Evolutionary conservation across 2,329 filamentous ascomycete genomes (phyloP).

Genomic region (Penicillium thymicola): DNA sequence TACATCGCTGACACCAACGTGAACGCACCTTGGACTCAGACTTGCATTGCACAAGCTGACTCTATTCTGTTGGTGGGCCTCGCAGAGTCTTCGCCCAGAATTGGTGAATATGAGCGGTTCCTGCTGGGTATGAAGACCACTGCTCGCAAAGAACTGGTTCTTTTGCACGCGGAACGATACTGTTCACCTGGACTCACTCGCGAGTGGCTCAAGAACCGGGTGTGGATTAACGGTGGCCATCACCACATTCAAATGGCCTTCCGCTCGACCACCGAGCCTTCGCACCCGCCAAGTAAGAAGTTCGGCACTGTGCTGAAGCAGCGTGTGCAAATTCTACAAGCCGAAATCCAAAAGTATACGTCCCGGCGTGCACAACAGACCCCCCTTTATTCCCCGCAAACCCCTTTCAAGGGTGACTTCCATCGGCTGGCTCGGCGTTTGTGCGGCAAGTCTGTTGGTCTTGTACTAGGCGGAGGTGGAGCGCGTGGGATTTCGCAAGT

Average conservation of each 20-base stretch:
- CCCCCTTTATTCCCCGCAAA: slow-evolving; percentile 85
- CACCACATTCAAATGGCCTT: slow-evolving; percentile 97
- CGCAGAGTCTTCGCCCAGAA: slow-evolving; percentile 81
- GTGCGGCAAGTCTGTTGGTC: slow-evolving; percentile 88
- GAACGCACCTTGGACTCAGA: slow-evolving; percentile 97
- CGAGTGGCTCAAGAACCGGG: slow-evolving; percentile 83
- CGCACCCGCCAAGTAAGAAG: slow-evolving; percentile 70
- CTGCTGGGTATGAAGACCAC: slow-evolving; percentile 97
- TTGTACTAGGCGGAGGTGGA: slow-evolving; percentile 91
- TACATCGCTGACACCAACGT: slow-evolving; percentile 97
- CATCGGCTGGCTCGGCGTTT: slow-evolving; percentile 85
- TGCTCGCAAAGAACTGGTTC: slow-evolving; percentile 84
- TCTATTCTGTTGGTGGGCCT: slow-evolving; percentile 90
- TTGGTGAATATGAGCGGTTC: slow-evolving; percentile 96
- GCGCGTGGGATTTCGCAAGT: slow-evolving; percentile 90
- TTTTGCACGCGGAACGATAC: slow-evolving; percentile 86
- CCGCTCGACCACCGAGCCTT: slow-evolving; percentile 69
- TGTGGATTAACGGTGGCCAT: slow-evolving; percentile 98
- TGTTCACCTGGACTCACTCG: slow-evolving; percentile 80
- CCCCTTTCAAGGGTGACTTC: slow-evolving; percentile 93
- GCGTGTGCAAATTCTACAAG: slow-evolving; percentile 88
- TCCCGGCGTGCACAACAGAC: slow-evolving; percentile 86
- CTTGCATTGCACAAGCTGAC: slow-evolving; percentile 94
- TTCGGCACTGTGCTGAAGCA: slow-evolving; percentile 86
- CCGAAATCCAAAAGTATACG: slow-evolving; percentile 97